Percentiles rank a stretch among this genome's conserved stretches.
Evolutionary conservation across 2,329 filamentous ascomycete genomes (phyloP).

Genomic region (Cryphonectria carpinicola): DNA sequence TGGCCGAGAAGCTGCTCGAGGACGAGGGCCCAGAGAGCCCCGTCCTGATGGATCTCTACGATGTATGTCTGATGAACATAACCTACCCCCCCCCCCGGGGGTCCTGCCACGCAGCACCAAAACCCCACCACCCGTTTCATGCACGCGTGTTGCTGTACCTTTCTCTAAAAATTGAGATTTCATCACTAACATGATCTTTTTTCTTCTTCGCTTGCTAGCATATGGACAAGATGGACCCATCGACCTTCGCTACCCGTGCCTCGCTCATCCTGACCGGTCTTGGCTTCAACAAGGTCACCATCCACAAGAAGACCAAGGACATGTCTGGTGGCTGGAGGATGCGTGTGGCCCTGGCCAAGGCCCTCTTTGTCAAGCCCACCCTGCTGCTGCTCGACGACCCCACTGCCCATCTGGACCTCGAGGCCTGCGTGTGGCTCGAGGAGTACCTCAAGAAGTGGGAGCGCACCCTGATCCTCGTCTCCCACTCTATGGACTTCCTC

Average conservation of each 20-base stretch:
- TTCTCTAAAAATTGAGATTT: no score
- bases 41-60: conserved; percentile 90
- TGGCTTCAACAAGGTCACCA: conserved; percentile 97
- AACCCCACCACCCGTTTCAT: no score
- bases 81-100: not conserved
- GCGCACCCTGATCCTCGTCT: conserved; percentile 92
- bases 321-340: conserved; percentile 99
- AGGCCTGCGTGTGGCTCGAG: conserved; percentile 99
- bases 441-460: conserved; percentile 99
- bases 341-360: conserved; percentile 97
- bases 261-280: conserved; percentile 98
- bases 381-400: conserved; percentile 96
- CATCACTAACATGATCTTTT: conserved; percentile 30
- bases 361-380: conserved; percentile 96
- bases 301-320: conserved; percentile 99
- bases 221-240: conserved; percentile 98
- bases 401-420: conserved; percentile 97
- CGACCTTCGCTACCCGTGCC: conserved; percentile 92
- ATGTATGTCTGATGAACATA: conserved; percentile 62
- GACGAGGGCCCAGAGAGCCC: conserved; percentile 90
- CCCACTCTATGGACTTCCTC: conserved; percentile 97
- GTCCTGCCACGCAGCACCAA: no score
- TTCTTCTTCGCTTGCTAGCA: conserved; percentile 59
- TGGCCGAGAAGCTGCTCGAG: conserved; percentile 90
- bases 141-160: no score